These are phyloP conservation scores for Cantharellus anzutake DNA, from an alignment of 768 basidiomycete species.

Conservation along the genomic window DNA sequence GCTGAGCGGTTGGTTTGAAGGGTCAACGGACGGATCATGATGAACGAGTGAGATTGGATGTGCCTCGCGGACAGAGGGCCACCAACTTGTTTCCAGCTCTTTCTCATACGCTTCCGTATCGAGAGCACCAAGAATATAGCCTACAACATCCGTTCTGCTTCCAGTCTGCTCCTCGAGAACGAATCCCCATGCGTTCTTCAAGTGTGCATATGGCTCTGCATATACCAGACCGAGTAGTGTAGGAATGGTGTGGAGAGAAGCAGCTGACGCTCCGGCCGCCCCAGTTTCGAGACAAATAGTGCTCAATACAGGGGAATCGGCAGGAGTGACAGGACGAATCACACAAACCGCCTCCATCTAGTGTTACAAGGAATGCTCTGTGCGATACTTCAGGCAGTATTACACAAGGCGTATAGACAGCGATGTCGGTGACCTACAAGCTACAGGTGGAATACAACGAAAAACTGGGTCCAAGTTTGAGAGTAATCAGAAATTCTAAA, in stretches of 20 bases:
- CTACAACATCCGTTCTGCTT: slow-evolving; percentile 31
- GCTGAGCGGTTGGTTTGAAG: not conserved
- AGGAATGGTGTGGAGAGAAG: slow-evolving; percentile 25
- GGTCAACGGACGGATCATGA: slow-evolving; percentile 7
- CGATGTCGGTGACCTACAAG: too few species aligned
- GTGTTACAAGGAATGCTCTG: too few species aligned
- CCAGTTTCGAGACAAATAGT: slow-evolving; percentile 59
- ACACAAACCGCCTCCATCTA: too few species aligned
- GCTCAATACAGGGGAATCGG: slow-evolving; percentile 39
- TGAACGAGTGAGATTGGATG: too few species aligned
- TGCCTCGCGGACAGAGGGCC: slow-evolving; percentile 44
- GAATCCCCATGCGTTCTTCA: slow-evolving; percentile 50
- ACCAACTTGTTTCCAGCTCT: slow-evolving; percentile 39
- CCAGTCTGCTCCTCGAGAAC: slow-evolving; percentile 19
- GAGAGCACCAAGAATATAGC: slow-evolving; percentile 48
- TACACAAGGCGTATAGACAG: too few species aligned
- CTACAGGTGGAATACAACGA: too few species aligned
- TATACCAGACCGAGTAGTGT: slow-evolving; percentile 56
- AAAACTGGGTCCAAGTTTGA: too few species aligned
- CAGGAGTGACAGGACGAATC: slow-evolving; percentile 36
- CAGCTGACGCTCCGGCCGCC: slow-evolving; percentile 51
- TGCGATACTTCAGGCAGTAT: too few species aligned
- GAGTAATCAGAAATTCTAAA: too few species aligned
- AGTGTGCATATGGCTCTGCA: slow-evolving; percentile 54
- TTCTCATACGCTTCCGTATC: slow-evolving; percentile 49